Evolutionary conservation across 2,329 filamentous ascomycete species (phyloP).

Genomic region (Chaetomiaceae sp.): DNA sequence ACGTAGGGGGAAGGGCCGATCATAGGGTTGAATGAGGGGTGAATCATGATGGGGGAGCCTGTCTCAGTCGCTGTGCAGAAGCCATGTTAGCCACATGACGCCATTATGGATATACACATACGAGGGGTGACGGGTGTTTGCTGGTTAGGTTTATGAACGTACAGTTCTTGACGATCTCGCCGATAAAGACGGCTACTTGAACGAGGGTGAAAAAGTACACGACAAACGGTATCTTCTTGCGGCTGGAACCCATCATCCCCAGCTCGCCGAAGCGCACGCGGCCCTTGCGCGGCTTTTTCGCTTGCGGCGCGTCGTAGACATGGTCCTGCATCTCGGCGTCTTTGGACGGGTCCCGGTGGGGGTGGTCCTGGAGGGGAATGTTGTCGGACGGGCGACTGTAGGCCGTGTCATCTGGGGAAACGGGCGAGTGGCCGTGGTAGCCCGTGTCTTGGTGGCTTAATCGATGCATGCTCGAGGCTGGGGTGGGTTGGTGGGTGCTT

Average conservation of each 20-base stretch:
- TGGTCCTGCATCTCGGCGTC: slow-evolving; percentile 50
- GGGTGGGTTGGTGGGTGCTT: slow-evolving; percentile 37
- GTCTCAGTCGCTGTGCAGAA: slow-evolving; percentile 61
- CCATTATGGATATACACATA: no score
- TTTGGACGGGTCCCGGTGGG: slow-evolving; percentile 40
- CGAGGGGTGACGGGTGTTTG: no score
- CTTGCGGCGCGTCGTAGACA: slow-evolving; percentile 52
- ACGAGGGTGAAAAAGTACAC: slow-evolving; percentile 73
- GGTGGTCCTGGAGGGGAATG: slow-evolving; percentile 48
- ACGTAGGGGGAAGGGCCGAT: slow-evolving; percentile 89
- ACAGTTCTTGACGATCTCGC: slow-evolving; percentile 81
- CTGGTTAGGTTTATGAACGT: no score
- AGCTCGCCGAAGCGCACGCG: slow-evolving; percentile 55
- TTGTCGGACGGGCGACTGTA: slow-evolving; percentile 43
- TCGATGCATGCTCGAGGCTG: slow-evolving; percentile 37
- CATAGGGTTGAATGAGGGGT: slow-evolving; percentile 92
- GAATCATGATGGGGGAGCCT: slow-evolving; percentile 69
- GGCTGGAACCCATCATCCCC: slow-evolving; percentile 54
- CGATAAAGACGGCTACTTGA: slow-evolving; percentile 83
- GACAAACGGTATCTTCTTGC: slow-evolving; percentile 67
- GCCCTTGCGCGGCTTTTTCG: slow-evolving; percentile 37
- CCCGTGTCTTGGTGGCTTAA: slow-evolving; percentile 51
- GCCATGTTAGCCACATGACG: background rate
- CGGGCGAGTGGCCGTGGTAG: slow-evolving; percentile 49
- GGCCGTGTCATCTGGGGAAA: slow-evolving; percentile 35